phyloP scores from a whole-genome alignment of 2,329 filamentous ascomycete species.

The Talaromyces islandicus region DNA sequence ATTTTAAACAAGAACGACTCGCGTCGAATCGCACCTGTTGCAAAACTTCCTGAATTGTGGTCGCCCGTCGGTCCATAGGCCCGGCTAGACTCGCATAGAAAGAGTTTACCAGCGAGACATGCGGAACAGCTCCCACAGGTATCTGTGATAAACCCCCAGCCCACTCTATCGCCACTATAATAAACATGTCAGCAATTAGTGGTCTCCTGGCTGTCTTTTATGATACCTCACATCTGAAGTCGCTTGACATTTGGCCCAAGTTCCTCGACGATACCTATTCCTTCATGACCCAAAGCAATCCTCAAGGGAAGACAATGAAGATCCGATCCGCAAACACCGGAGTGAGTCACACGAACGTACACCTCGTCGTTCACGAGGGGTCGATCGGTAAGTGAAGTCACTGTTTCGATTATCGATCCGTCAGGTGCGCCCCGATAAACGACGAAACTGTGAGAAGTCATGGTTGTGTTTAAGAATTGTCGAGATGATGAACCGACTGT shows the following conservation, averaged over 20 bases:
- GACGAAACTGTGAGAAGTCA: background rate
- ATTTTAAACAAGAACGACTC: background rate
- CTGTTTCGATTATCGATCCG: background rate
- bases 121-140: slow-evolving; percentile 32
- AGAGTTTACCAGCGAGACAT: slow-evolving; percentile 22
- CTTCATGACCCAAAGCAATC: slow-evolving; percentile 36
- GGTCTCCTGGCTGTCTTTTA: slow-evolving; percentile 12
- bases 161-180: slow-evolving; percentile 32
- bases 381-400: background rate
- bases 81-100: too few relatives aligned
- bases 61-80: background rate
- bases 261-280: slow-evolving; percentile 27
- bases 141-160: slow-evolving; percentile 36
- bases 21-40: background rate
- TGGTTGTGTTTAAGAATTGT: background rate
- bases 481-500: too few relatives aligned
- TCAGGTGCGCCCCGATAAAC: background rate
- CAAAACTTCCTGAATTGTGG: background rate
- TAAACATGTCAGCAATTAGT: slow-evolving; percentile 24
- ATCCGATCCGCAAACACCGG: slow-evolving; percentile 61
- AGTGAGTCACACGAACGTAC: slow-evolving; percentile 58
- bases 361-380: slow-evolving; percentile 37
- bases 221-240: too few relatives aligned
- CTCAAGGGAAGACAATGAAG: slow-evolving; percentile 29
- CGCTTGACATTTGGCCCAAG: slow-evolving; percentile 17